Evolutionary conservation across 2,329 filamentous ascomycete genomes (phyloP), one percentile per base, ranked within the genome.

Genomic region (Arthrobotrys sphaeroides): DNA sequence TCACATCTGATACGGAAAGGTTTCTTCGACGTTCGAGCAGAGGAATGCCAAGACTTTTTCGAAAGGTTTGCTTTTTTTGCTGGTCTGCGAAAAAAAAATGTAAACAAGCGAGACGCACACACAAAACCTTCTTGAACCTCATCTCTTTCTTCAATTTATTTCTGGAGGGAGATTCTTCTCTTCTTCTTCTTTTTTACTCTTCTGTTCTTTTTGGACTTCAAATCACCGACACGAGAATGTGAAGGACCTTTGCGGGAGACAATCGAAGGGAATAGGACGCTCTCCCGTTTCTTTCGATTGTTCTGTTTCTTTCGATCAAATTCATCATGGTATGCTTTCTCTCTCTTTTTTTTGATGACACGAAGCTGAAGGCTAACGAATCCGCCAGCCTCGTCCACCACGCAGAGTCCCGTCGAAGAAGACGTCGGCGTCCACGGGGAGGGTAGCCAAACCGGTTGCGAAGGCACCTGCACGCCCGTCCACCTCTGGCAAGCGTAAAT

Each of bases 381-480:
- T n/a, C 3, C 16, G 12, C 13, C 18, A 75, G 72, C 72, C 72
- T 75, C 72, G 72, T 28, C 72, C 72, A 60, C 72, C 72, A 42
- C 64, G 72, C n/a, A 69, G 72, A 69, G 72, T 75, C 4, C 72
- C 72, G 5, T 69, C 72, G 36, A 75, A 75, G 18, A 75, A 69
- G 57, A 49, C 57, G 16, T 60, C 31, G 22, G 72, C 68, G n/a
- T 59, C 72, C 6, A 69, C 67, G 16, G 64, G 57, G 49, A 64
- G 72, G 55, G 64, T 69, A 40, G n/a, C 64, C 10, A 75, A 75
- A 45, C n/a, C 72, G 4, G 36, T 64, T 7, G 26, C 64, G 12
- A 62, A 57, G 38, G 24, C 55, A 10, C 28, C 62, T 13, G 13
- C 72, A 18, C 57, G 69, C 45, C 33, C 51, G 6, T 36, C 60